phyloP scores from a whole-genome alignment of 768 basidiomycete species.

The Boletus huronensis region DNA sequence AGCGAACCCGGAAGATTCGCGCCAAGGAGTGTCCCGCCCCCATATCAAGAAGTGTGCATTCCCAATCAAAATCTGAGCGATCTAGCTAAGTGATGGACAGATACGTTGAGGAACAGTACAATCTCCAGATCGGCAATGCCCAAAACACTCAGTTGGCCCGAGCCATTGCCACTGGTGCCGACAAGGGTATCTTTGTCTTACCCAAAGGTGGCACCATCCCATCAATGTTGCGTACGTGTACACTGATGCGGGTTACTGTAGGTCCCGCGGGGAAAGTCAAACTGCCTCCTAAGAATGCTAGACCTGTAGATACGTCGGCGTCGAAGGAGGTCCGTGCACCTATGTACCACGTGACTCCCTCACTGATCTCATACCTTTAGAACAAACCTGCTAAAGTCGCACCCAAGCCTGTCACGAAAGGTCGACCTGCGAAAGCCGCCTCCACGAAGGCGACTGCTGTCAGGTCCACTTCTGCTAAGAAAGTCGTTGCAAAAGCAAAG shows the following conservation, averaged over 20 bases:
- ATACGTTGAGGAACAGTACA: slow-evolving; percentile 82
- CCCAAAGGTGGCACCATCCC: slow-evolving; percentile 67
- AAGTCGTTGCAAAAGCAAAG: slow-evolving; percentile 36
- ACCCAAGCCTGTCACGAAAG: slow-evolving; percentile 24
- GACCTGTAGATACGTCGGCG: slow-evolving; percentile 46
- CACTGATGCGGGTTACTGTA: slow-evolving; percentile 12
- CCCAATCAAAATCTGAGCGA: slow-evolving; percentile 5
- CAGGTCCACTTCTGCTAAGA: slow-evolving; percentile 26
- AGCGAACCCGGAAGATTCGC: slow-evolving; percentile 68
- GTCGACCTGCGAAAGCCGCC: slow-evolving; percentile 28
- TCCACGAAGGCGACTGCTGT: slow-evolving; percentile 21
- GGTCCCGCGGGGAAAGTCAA: slow-evolving; percentile 58
- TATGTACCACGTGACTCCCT: slow-evolving; percentile 20
- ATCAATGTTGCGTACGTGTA: neutral
- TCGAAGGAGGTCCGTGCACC: slow-evolving; percentile 54
- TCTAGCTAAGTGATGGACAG: slow-evolving; percentile 38
- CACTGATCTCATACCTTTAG: slow-evolving; percentile 12
- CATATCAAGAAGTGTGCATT: slow-evolving; percentile 85
- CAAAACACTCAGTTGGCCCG: slow-evolving; percentile 76
- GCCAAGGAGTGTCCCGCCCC: slow-evolving; percentile 82
- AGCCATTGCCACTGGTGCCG: slow-evolving; percentile 77
- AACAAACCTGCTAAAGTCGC: slow-evolving; percentile 35
- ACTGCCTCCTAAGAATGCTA: slow-evolving; percentile 58
- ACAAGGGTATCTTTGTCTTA: slow-evolving; percentile 78
- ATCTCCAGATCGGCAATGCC: slow-evolving; percentile 72